These are phyloP conservation scores for Hypoxylon lienhwacheense DNA, from an alignment of 495 filamentous ascomycete genomes.

Conservation along the genomic window DNA sequence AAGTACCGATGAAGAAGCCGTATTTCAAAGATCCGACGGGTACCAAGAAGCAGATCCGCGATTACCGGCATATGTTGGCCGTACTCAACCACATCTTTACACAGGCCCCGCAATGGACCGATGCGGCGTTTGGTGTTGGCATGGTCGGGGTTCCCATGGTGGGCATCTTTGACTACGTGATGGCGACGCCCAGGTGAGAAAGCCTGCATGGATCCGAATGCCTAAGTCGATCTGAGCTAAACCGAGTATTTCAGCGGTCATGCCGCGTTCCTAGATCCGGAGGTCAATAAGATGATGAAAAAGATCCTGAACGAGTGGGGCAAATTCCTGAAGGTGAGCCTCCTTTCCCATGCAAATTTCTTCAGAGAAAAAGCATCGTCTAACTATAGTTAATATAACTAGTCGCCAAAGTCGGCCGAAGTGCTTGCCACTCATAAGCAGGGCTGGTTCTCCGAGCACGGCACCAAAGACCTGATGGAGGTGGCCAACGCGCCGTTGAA, in stretches of 20 bases:
- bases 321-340: conserved; percentile 53
- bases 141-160: conserved; percentile 70
- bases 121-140: conserved; percentile 54
- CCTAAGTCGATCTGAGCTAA: conserved; percentile 45
- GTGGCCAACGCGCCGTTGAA: conserved; percentile 50
- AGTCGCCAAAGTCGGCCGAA: conserved; percentile 58
- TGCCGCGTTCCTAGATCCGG: conserved; percentile 64
- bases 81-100: conserved; percentile 66
- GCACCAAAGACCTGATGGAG: conserved; percentile 47
- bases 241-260: conserved; percentile 60
- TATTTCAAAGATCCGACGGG: conserved; percentile 65
- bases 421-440: conserved; percentile 53
- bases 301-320: conserved; percentile 71
- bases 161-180: conserved; percentile 72
- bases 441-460: conserved; percentile 66
- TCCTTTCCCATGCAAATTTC: neutral
- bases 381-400: neutral
- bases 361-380: neutral
- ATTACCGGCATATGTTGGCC: conserved; percentile 65
- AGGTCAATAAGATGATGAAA: conserved; percentile 69
- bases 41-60: conserved; percentile 57
- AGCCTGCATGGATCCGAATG: conserved; percentile 40
- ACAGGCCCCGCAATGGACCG: conserved; percentile 63
- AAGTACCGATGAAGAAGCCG: conserved; percentile 60
- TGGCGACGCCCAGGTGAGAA: conserved; percentile 65